Percentiles rank a stretch among this genome's conserved stretches.
These are phyloP conservation scores for Chimonanthus salicifolius DNA, from an alignment of 164 flowering plant species.

Conservation along the genomic window DNA sequence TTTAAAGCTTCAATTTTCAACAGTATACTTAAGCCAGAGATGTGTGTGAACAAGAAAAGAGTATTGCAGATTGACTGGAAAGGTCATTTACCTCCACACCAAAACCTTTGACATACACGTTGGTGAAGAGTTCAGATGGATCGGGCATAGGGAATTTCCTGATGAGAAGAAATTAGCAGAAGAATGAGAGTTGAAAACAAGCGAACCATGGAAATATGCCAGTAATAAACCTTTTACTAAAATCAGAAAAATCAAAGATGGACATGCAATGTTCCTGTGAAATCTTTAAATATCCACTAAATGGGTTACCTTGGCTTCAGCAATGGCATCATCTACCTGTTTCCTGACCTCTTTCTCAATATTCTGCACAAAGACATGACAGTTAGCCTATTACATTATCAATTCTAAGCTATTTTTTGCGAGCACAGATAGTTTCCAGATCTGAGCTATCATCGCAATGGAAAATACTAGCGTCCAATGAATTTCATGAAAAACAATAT, in stretches of 20 bases:
- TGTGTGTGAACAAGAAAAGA: neutral
- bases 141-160: slow-evolving; percentile 97
- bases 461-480: neutral
- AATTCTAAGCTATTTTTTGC: neutral
- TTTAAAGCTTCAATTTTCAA: neutral
- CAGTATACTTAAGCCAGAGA: neutral
- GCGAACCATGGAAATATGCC: neutral
- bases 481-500: neutral
- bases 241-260: neutral
- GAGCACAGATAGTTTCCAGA: neutral
- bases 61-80: neutral
- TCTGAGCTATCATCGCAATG: neutral
- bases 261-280: neutral
- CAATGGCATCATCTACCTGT: slow-evolving; percentile 97
- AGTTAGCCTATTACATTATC: neutral
- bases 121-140: slow-evolving; percentile 74
- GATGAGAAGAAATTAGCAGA: slow-evolving; percentile 14
- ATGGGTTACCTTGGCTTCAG: slow-evolving; percentile 74
- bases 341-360: slow-evolving; percentile 80
- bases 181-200: neutral
- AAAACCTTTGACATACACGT: slow-evolving; percentile 73
- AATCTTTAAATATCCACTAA: neutral
- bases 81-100: slow-evolving; percentile 64
- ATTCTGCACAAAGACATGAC: slow-evolving; percentile 40
- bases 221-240: neutral